Evolutionary conservation across 2,329 filamentous ascomycete genomes (phyloP).

Genomic region (Camillea tinctor): DNA sequence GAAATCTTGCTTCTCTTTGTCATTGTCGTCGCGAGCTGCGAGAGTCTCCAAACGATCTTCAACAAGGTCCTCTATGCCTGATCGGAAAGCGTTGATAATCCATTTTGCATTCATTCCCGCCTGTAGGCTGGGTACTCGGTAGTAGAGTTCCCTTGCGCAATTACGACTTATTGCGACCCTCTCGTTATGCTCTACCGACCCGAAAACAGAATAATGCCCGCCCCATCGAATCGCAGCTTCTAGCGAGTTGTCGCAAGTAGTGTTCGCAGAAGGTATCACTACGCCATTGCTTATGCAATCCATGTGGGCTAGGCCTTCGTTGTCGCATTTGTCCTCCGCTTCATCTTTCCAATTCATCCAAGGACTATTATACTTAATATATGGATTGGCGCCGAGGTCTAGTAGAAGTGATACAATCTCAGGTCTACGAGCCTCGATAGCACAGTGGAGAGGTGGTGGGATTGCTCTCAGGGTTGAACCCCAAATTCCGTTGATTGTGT

Average conservation of each 20-base stretch:
- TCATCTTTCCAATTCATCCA: not conserved
- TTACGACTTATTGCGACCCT: no score
- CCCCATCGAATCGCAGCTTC: not conserved
- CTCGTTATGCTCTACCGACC: no score
- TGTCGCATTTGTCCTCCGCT: not conserved
- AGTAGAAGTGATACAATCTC: constrained; percentile 3
- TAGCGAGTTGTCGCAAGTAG: not conserved
- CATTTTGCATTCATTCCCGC: not conserved
- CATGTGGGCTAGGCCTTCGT: not conserved
- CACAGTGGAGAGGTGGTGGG: not conserved
- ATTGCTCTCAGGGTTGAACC: not conserved
- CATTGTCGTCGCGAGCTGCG: not conserved
- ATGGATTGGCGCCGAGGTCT: not conserved
- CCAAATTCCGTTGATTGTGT: constrained; percentile 8
- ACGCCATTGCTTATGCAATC: not conserved
- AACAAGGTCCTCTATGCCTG: not conserved
- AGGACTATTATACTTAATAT: not conserved
- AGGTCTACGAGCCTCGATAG: not conserved
- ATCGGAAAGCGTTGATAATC: not conserved
- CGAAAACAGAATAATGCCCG: no score
- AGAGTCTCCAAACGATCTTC: not conserved
- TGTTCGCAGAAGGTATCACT: not conserved
- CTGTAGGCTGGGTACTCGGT: not conserved
- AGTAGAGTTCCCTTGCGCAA: not conserved
- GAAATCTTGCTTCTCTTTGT: not conserved